phyloP scores from a whole-genome alignment of 495 filamentous ascomycete species.

The Wilcoxina mikolae region DNA sequence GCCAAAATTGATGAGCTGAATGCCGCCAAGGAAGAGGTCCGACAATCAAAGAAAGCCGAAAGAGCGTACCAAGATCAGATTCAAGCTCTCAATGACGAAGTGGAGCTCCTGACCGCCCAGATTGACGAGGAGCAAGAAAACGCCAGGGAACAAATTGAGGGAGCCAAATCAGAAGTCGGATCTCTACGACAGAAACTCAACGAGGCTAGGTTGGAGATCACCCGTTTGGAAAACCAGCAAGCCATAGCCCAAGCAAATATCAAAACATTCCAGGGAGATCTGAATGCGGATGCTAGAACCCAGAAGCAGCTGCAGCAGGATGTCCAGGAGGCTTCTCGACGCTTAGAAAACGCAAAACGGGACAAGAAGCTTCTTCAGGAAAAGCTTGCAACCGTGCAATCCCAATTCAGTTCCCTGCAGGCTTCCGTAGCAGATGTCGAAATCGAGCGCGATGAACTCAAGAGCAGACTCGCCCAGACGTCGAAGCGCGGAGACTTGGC shows the following conservation, averaged over 20 bases:
- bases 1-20: conserved; percentile 45
- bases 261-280: conserved; percentile 43
- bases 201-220: conserved; percentile 33
- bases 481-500: conserved; percentile 35
- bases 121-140: conserved; percentile 61
- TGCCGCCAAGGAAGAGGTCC: conserved; percentile 50
- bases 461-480: conserved; percentile 36
- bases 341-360: conserved; percentile 25
- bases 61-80: conserved; percentile 50
- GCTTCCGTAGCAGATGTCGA: conserved; percentile 39
- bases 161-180: conserved; percentile 37
- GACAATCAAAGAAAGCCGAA: conserved; percentile 49
- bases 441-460: conserved; percentile 50
- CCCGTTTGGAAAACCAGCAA: conserved; percentile 32
- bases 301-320: conserved; percentile 29
- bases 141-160: conserved; percentile 40
- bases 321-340: conserved; percentile 25
- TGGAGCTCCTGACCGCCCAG: conserved; percentile 57
- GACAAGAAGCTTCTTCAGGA: conserved; percentile 47
- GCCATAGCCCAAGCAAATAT: conserved; percentile 39
- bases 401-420: conserved; percentile 45
- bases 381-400: conserved; percentile 44
- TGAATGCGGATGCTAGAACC: conserved; percentile 29
- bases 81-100: conserved; percentile 63
- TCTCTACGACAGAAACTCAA: conserved; percentile 39